Percentiles rank a stretch among this genome's conserved stretches.
Conservation (phyloP, 2,329 filamentous ascomycete genomes). For the Fusarium praegraminearum region DNA sequence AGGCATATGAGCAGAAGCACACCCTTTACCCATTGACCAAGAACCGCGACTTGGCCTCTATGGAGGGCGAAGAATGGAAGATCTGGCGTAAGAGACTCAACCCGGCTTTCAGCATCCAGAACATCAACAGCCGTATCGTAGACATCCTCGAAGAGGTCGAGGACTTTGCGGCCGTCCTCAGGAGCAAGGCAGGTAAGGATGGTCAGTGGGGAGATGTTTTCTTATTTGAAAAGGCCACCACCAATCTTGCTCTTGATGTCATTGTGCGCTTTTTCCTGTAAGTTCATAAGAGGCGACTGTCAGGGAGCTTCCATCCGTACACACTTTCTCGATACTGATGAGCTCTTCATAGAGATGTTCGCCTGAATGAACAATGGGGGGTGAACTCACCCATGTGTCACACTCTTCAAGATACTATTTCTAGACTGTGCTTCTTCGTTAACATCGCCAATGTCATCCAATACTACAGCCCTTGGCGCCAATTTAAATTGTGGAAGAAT, state of each 20-base stretch:
- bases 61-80: slow-evolving; percentile 48
- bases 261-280: slow-evolving; percentile 54
- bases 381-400: slow-evolving; percentile 9
- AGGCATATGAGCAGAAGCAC: slow-evolving; percentile 47
- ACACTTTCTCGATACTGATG: not conserved
- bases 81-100: slow-evolving; percentile 52
- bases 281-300: not conserved
- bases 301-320: not conserved
- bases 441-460: slow-evolving; percentile 19
- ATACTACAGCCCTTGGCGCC: slow-evolving; percentile 35
- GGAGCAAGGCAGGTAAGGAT: slow-evolving; percentile 17
- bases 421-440: slow-evolving; percentile 23
- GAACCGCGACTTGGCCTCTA: slow-evolving; percentile 50
- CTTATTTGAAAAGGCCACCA: slow-evolving; percentile 52
- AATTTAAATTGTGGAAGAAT: slow-evolving; percentile 35
- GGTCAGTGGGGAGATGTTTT: slow-evolving; percentile 40
- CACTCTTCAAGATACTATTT: slow-evolving; percentile 29
- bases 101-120: slow-evolving; percentile 55
- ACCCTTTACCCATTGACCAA: slow-evolving; percentile 49
- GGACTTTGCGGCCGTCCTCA: slow-evolving; percentile 49
- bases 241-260: slow-evolving; percentile 56
- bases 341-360: slow-evolving; percentile 11
- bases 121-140: slow-evolving; percentile 51
- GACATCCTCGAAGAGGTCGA: slow-evolving; percentile 55
- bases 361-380: slow-evolving; percentile 31